These are phyloP conservation scores for Pholiota microspora DNA, from an alignment of 768 basidiomycete genomes.

Conservation along the genomic window DNA sequence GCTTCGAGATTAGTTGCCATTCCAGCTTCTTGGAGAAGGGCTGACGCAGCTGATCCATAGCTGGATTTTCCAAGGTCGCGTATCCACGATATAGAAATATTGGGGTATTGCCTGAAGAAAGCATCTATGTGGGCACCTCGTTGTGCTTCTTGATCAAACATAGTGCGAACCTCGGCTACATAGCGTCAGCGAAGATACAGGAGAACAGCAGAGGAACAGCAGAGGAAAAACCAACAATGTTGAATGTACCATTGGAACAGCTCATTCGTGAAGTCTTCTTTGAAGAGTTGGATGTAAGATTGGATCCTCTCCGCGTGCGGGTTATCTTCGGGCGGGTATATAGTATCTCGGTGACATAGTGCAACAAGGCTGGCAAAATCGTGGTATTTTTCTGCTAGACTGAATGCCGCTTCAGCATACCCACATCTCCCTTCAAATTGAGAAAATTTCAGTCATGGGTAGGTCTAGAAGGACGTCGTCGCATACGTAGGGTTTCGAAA, in stretches of 20 bases:
- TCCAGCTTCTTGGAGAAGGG: constrained; percentile 62
- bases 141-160: constrained; percentile 74
- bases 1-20: constrained; percentile 56
- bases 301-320: constrained; percentile 62
- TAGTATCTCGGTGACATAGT: constrained; percentile 69
- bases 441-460: background rate
- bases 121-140: constrained; percentile 65
- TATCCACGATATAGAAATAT: constrained; percentile 79
- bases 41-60: constrained; percentile 61
- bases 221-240: constrained; percentile 52
- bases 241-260: constrained; percentile 94
- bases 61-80: constrained; percentile 75
- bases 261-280: constrained; percentile 82
- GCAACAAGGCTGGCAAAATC: constrained; percentile 87
- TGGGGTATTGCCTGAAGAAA: constrained; percentile 61
- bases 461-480: background rate
- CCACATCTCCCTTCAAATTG: constrained; percentile 57
- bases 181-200: background rate
- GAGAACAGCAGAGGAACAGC: background rate
- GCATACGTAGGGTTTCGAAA: constrained; percentile 78
- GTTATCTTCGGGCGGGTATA: constrained; percentile 64
- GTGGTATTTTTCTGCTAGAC: constrained; percentile 80
- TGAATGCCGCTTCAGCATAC: constrained; percentile 68
- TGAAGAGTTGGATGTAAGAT: constrained; percentile 73
- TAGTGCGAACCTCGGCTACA: constrained; percentile 73